Percentiles rank a stretch among this genome's conserved stretches.
Evolutionary conservation across 2,329 filamentous ascomycete species (phyloP).

Genomic region (Xylaria sp.): DNA sequence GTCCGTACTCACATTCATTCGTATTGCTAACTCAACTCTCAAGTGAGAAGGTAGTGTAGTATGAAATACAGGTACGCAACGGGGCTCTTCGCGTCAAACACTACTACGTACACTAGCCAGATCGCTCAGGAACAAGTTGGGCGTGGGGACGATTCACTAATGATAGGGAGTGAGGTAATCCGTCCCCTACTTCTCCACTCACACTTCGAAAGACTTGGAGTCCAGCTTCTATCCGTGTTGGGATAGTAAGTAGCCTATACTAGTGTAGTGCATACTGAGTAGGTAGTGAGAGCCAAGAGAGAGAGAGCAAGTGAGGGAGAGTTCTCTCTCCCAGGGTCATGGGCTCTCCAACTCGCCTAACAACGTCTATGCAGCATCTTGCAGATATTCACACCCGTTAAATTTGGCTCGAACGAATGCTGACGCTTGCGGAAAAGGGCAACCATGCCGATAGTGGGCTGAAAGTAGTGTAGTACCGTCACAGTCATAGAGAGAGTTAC

Average conservation of each 20-base stretch:
- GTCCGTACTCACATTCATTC: background rate
- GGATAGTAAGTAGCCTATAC: constrained; percentile 1
- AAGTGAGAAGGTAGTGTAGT: background rate
- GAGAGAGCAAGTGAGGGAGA: no score
- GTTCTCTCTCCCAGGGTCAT: background rate
- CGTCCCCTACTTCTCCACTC: constrained; percentile 23
- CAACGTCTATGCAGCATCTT: constrained; percentile 30
- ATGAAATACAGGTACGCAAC: background rate
- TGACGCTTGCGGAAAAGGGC: constrained; percentile 29
- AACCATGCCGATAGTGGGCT: constrained; percentile 21
- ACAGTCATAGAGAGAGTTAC: constrained; percentile 2
- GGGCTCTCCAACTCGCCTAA: constrained; percentile 27
- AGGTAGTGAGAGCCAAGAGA: constrained; percentile 13
- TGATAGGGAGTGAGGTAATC: constrained; percentile 21
- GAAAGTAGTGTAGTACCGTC: constrained; percentile 20
- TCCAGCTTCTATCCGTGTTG: background rate
- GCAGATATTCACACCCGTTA: constrained; percentile 30
- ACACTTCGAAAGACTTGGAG: constrained; percentile 24
- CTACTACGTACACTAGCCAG: background rate
- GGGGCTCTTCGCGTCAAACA: constrained; percentile 4
- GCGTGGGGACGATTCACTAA: constrained; percentile 28
- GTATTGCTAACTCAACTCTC: background rate
- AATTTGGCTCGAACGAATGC: constrained; percentile 23
- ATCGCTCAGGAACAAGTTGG: constrained; percentile 27
- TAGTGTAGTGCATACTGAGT: background rate